Percentiles rank a stretch among this genome's conserved stretches.
Evolutionary conservation across 148 eudicot species (phyloP).

Genomic region (Polygonum maritimum): DNA sequence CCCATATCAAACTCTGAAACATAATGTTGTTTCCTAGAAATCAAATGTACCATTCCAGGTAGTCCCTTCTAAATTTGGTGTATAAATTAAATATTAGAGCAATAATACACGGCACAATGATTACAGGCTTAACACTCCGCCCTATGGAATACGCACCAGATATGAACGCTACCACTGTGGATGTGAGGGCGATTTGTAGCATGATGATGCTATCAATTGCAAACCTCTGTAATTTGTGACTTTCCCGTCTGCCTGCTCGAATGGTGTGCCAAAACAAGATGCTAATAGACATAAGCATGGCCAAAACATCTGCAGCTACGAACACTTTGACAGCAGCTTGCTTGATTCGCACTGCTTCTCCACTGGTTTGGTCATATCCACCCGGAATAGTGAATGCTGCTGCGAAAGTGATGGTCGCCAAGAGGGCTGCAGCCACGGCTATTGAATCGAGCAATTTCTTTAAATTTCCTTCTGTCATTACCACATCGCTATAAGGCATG

Average conservation of each 20-base stretch:
- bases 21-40: no score
- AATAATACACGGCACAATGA: background rate
- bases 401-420: conserved; percentile 16
- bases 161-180: conserved; percentile 10
- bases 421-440: conserved; percentile 18
- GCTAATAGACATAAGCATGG: background rate
- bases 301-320: background rate
- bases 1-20: no score
- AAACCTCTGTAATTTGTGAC: background rate
- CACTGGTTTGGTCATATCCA: background rate
- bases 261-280: background rate
- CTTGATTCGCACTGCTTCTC: background rate
- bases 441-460: conserved; percentile 8
- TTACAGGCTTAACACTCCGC: background rate
- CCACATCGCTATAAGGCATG: background rate
- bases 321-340: background rate
- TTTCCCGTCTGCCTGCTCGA: background rate
- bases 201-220: background rate
- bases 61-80: no score
- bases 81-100: background rate
- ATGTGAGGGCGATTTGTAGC: conserved; percentile 2
- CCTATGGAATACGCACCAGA: background rate
- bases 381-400: conserved; percentile 22
- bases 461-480: conserved; percentile 10
- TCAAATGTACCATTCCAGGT: no score